A percentile compares a stretch with the other conserved stretches of the same genome.
phyloP scores from a whole-genome alignment of 805 yeast genomes.

The Cephaloascus albidus region DNA sequence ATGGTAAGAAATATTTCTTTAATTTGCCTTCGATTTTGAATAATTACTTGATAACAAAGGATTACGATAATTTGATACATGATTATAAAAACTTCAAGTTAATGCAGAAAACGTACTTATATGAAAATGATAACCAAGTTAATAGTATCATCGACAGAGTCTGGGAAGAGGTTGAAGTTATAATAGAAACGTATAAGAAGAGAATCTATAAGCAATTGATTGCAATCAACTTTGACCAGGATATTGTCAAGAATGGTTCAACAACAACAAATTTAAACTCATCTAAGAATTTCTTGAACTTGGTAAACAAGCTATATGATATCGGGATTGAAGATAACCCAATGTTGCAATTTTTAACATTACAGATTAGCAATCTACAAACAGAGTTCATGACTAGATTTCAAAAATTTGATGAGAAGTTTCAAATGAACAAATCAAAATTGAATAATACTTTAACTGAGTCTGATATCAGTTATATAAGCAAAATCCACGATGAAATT shows the following conservation, averaged over 20 bases:
- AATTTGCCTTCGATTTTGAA: conserved; percentile 46
- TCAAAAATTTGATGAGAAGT: neutral
- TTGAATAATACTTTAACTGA: neutral
- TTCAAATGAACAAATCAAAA: neutral
- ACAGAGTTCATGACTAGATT: neutral
- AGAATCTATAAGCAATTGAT: conserved; percentile 35
- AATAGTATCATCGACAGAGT: conserved; percentile 32
- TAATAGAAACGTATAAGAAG: conserved; percentile 45
- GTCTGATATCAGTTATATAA: neutral
- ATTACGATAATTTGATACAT: conserved; percentile 47
- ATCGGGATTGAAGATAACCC: neutral
- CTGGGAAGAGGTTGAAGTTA: conserved; percentile 46
- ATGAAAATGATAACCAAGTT: conserved; percentile 8
- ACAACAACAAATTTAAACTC: neutral
- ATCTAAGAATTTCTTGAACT: neutral
- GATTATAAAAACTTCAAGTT: conserved; percentile 44
- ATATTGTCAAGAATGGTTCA: neutral
- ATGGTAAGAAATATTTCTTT: conserved; percentile 42
- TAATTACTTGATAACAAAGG: conserved; percentile 32
- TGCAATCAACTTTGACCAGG: neutral
- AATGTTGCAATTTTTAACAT: neutral
- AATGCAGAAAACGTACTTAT: conserved; percentile 2
- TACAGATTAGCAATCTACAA: neutral
- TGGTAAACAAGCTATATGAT: neutral
- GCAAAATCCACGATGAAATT: neutral